A percentile compares a stretch with the other conserved stretches of the same genome.
phyloP scores from a whole-genome alignment of 2,329 filamentous ascomycete genomes.

The Paraphoma sp. region DNA sequence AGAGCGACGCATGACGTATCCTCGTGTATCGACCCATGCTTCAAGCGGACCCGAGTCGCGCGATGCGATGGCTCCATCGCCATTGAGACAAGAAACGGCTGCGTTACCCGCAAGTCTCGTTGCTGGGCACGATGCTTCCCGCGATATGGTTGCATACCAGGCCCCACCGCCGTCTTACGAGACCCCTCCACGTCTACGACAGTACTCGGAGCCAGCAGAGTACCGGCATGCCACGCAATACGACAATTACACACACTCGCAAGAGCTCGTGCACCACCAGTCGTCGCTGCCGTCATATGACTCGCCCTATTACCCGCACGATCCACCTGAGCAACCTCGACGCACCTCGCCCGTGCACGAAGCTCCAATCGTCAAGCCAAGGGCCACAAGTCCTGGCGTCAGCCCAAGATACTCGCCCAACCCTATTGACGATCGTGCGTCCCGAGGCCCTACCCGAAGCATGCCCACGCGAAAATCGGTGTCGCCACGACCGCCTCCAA shows the following conservation, averaged over 20 bases:
- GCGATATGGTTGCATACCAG: constrained; percentile 34
- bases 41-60: constrained; percentile 42
- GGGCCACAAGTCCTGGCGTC: constrained; percentile 52
- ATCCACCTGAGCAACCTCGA: constrained; percentile 43
- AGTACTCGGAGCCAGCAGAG: constrained; percentile 43
- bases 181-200: constrained; percentile 33
- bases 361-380: constrained; percentile 52
- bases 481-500: constrained; percentile 68
- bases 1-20: constrained; percentile 44
- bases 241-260: constrained; percentile 34
- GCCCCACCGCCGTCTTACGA: constrained; percentile 26
- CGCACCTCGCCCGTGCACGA: constrained; percentile 46
- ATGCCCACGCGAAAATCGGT: constrained; percentile 73
- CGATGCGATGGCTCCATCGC: constrained; percentile 41
- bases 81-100: constrained; percentile 37
- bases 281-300: constrained; percentile 21
- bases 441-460: constrained; percentile 51
- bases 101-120: constrained; percentile 38
- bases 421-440: constrained; percentile 42
- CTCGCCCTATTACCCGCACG: constrained; percentile 55
- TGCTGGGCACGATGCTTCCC: constrained; percentile 33
- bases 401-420: constrained; percentile 21
- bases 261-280: constrained; percentile 38
- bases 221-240: constrained; percentile 43
- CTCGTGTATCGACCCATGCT: constrained; percentile 24